Evolutionary conservation across 441 rosid species (phyloP).

Genomic region (Dalechampia spathulata): DNA sequence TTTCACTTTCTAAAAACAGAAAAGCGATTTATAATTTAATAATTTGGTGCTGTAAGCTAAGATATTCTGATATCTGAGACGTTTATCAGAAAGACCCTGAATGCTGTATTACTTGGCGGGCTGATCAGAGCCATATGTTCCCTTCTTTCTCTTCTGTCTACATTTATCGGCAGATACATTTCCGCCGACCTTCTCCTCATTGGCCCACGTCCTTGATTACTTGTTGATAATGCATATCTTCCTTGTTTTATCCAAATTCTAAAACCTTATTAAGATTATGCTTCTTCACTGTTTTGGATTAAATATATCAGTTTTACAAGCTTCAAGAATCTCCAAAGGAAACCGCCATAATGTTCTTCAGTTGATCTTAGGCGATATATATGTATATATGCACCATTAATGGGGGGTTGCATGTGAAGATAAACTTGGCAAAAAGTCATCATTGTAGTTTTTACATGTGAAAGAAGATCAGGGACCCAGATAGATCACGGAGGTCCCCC

Average conservation of each 20-base stretch:
- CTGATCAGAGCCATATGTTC: constrained; percentile 28
- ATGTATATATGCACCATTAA: not conserved
- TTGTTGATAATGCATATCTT: constrained; percentile 4
- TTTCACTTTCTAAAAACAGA: not conserved
- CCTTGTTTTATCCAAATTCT: constrained; percentile 18
- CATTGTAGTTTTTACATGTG: constrained; percentile 12
- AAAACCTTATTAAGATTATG: not conserved
- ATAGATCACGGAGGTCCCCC: not conserved
- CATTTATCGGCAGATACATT: not conserved
- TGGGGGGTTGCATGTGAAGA: not conserved
- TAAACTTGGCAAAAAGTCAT: constrained; percentile 6
- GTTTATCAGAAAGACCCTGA: constrained; percentile 11
- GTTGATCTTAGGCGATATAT: constrained; percentile 3
- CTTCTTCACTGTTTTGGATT: not conserved
- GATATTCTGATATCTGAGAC: too few relatives aligned
- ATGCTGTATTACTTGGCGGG: constrained; percentile 26
- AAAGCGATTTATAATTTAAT: too few relatives aligned
- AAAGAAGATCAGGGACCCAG: constrained; percentile 21
- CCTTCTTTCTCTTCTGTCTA: not conserved
- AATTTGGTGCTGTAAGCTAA: too few relatives aligned
- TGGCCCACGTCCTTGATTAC: constrained; percentile 15
- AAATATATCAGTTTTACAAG: not conserved
- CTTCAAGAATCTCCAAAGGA: not conserved
- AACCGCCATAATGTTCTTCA: not conserved
- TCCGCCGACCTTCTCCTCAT: constrained; percentile 19